Conservation (phyloP, 352 stramenopile species). For the Globisporangium viniferum region DNA sequence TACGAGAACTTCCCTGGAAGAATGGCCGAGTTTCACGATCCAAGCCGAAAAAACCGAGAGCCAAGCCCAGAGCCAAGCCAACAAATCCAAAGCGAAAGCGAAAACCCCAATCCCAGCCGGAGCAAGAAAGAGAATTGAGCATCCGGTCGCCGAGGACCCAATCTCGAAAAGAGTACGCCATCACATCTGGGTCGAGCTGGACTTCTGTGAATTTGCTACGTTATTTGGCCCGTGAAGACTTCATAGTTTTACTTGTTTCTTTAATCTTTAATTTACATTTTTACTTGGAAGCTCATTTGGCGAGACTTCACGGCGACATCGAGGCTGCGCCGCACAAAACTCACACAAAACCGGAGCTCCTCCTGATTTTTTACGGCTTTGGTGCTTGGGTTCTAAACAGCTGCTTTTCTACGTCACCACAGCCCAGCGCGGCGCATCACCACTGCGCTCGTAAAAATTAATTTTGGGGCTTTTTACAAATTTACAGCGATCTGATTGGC, state of each 20-base stretch:
- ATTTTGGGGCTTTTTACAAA: background rate
- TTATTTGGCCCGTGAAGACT: background rate
- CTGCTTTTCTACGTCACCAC: slow-evolving; percentile 14
- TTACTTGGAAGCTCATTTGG: no score
- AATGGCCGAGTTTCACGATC: background rate
- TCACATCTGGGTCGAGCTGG: background rate
- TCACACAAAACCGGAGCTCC: background rate
- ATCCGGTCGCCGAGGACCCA: background rate
- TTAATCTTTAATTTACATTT: no score
- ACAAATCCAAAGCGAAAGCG: background rate
- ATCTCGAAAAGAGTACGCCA: background rate
- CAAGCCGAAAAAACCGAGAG: background rate
- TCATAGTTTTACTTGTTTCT: no score
- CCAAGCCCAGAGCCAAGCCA: background rate
- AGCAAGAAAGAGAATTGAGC: background rate
- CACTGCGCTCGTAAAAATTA: background rate
- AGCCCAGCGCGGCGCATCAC: slow-evolving; percentile 7
- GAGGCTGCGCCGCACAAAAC: no score
- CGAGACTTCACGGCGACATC: no score
- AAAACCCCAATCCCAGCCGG: background rate
- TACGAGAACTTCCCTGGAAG: background rate
- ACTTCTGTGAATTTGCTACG: background rate
- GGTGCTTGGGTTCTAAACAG: slow-evolving; percentile 12
- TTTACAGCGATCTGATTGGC: slow-evolving; percentile 1
- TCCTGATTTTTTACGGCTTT: slow-evolving; percentile 5